phyloP scores from a whole-genome alignment of 2,329 filamentous ascomycete genomes.

The Stachybotrys chlorohalonatus region DNA sequence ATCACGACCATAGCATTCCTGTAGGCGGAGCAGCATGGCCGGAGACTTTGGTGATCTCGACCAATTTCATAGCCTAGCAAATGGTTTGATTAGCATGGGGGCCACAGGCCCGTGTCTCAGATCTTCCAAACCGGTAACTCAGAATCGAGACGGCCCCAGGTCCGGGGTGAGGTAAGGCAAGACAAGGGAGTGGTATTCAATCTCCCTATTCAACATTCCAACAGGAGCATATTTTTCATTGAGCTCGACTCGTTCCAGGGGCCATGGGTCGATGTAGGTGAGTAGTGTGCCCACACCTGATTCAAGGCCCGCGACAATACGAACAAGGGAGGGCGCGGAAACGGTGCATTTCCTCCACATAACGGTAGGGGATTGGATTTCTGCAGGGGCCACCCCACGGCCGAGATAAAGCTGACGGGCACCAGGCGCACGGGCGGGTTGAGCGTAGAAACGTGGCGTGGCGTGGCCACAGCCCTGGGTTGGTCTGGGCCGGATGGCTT shows the following conservation, averaged over 20 bases:
- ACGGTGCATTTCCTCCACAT: neutral
- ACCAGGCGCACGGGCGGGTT: neutral
- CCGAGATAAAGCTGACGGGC: neutral
- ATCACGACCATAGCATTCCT: neutral
- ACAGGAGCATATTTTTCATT: neutral
- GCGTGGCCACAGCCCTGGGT: too few relatives aligned
- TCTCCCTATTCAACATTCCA: neutral
- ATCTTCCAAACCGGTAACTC: neutral
- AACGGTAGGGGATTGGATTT: neutral
- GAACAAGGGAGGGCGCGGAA: neutral
- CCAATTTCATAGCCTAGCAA: neutral
- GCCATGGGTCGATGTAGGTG: too few relatives aligned
- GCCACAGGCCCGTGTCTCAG: neutral
- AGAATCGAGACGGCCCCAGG: neutral
- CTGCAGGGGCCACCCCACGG: neutral
- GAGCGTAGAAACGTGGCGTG: neutral
- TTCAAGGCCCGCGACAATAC: neutral
- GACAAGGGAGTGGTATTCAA: neutral
- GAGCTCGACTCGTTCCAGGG: too few relatives aligned
- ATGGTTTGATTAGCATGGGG: neutral
- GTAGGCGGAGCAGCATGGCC: neutral
- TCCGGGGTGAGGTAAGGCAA: neutral
- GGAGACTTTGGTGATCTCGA: neutral
- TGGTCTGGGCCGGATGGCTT: neutral
- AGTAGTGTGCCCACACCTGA: neutral